Evolutionary conservation across 495 filamentous ascomycete species (phyloP).

Genomic region (Thermochaetoides thermophila): DNA sequence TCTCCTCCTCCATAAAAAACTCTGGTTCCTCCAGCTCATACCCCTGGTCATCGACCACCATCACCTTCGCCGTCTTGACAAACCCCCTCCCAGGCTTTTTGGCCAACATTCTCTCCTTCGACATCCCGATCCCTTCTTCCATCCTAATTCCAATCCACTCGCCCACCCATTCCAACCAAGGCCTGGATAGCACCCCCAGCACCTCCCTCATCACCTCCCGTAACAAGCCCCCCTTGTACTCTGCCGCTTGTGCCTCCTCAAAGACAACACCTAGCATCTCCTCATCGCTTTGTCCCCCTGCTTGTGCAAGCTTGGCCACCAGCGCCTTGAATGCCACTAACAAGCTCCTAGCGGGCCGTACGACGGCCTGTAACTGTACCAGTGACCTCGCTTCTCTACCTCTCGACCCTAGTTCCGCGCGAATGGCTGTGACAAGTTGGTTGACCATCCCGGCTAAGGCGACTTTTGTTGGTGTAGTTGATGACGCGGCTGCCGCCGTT

Average conservation of each 20-base stretch:
- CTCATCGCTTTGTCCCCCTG: too few species aligned
- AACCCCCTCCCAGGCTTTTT: slow-evolving; percentile 37
- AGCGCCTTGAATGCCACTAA: slow-evolving; percentile 47
- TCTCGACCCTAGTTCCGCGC: slow-evolving; percentile 36
- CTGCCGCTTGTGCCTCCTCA: slow-evolving; percentile 43
- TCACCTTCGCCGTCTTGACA: slow-evolving; percentile 44
- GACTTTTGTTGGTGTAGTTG: slow-evolving; percentile 39
- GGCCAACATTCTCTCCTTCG: too few species aligned
- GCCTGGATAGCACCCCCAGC: slow-evolving; percentile 43
- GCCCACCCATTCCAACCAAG: slow-evolving; percentile 60
- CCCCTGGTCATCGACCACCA: slow-evolving; percentile 39
- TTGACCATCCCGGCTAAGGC: slow-evolving; percentile 48
- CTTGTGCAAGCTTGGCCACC: slow-evolving; percentile 32
- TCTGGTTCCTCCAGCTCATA: slow-evolving; percentile 37
- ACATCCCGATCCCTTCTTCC: slow-evolving; percentile 34
- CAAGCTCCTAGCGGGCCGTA: slow-evolving; percentile 47
- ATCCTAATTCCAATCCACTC: slow-evolving; percentile 62
- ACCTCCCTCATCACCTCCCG: slow-evolving; percentile 51
- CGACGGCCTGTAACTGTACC: slow-evolving; percentile 55
- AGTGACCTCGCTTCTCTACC: slow-evolving; percentile 32
- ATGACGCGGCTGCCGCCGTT: slow-evolving; percentile 24
- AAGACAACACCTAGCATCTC: slow-evolving; percentile 55
- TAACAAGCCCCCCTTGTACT: slow-evolving; percentile 47
- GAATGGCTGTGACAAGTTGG: slow-evolving; percentile 38
- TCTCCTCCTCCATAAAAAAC: slow-evolving; percentile 43